phyloP scores from a whole-genome alignment of 345 rosid species.

The Eucalyptus regnans region DNA sequence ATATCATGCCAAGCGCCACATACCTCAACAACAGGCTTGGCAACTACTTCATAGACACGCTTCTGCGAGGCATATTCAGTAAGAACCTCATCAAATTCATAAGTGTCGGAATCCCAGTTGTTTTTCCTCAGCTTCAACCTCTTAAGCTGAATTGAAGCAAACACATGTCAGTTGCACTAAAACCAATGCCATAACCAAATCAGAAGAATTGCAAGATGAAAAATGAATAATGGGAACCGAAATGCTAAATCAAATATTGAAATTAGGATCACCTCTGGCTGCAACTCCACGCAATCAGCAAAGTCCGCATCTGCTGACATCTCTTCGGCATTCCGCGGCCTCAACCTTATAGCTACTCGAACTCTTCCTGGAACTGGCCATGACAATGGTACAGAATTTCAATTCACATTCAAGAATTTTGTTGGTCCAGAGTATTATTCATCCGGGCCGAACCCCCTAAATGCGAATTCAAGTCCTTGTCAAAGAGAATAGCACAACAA shows the following conservation, averaged over 20 bases:
- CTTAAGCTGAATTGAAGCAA: slow-evolving; percentile 42
- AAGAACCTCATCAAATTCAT: slow-evolving; percentile 92
- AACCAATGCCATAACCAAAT: not conserved
- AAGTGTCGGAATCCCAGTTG: slow-evolving; percentile 96
- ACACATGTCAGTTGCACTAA: not conserved
- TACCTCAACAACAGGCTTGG: slow-evolving; percentile 99
- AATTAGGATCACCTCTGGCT: slow-evolving; percentile 56
- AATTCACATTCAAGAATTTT: not conserved
- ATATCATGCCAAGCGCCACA: not conserved
- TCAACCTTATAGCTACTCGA: slow-evolving; percentile 86
- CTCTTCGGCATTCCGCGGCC: slow-evolving; percentile 90
- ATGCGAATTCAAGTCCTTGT: not conserved
- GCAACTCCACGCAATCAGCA: slow-evolving; percentile 95
- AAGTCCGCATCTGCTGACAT: slow-evolving; percentile 89
- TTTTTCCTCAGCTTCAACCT: slow-evolving; percentile 94
- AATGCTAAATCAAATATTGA: not conserved
- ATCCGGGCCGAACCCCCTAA: not conserved
- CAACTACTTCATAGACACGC: slow-evolving; percentile 92
- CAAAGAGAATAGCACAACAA: not conserved
- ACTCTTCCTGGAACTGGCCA: slow-evolving; percentile 85
- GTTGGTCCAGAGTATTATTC: not conserved
- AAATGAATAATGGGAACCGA: not conserved
- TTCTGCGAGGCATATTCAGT: slow-evolving; percentile 96
- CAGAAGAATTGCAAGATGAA: not conserved
- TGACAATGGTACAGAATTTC: not conserved